These are phyloP conservation scores for Rhizopogon vulgaris DNA, from an alignment of 768 basidiomycete genomes.

Conservation along the genomic window DNA sequence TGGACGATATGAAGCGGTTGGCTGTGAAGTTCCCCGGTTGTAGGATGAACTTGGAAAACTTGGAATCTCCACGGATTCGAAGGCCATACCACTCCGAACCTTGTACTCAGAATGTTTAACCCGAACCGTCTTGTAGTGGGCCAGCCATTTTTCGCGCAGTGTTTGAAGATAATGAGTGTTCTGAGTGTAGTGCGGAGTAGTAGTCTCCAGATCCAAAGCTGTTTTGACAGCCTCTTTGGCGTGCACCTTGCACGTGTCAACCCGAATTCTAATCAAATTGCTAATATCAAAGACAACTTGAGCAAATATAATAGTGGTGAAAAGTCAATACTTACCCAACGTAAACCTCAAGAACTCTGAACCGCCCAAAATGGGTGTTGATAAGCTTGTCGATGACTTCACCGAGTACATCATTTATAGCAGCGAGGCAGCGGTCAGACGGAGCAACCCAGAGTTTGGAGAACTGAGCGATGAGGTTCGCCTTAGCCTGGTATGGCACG, in stretches of 20 bases:
- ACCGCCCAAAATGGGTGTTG: constrained; percentile 34
- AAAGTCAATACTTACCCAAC: constrained; percentile 26
- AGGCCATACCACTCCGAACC: constrained; percentile 41
- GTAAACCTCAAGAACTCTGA: constrained; percentile 26
- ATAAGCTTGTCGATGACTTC: constrained; percentile 24
- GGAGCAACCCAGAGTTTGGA: constrained; percentile 33
- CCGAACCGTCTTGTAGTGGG: constrained; percentile 16
- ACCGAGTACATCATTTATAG: constrained; percentile 25
- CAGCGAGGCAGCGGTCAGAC: constrained; percentile 27
- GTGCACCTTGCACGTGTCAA: constrained; percentile 21
- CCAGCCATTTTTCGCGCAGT: constrained; percentile 20
- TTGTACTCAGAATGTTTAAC: neutral
- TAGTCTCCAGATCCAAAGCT: constrained; percentile 31
- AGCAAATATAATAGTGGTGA: neutral
- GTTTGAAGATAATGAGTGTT: constrained; percentile 18
- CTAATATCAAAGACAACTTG: constrained; percentile 13
- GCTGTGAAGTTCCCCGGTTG: no score
- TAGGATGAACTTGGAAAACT: no score
- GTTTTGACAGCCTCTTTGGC: constrained; percentile 24
- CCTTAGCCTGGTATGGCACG: constrained; percentile 35
- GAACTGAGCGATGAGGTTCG: constrained; percentile 27
- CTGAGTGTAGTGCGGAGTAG: constrained; percentile 32
- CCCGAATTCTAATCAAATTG: constrained; percentile 17
- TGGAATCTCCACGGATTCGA: constrained; percentile 21
- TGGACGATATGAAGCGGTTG: neutral